phyloP scores from a whole-genome alignment of 202 grass and related monocot genomes.

The Carex sylvatica region DNA sequence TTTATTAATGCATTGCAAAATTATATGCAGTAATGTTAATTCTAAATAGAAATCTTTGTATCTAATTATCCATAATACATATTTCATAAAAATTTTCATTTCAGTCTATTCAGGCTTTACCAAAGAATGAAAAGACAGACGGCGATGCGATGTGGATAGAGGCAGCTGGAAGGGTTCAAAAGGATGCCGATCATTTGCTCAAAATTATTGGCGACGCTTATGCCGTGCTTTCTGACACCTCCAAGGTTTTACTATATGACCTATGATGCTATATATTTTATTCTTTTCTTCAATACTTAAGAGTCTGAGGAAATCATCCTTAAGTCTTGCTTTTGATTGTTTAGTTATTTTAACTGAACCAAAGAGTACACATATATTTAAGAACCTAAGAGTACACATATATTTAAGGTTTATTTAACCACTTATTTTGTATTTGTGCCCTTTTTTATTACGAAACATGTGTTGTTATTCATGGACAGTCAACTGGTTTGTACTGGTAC shows the following conservation, averaged over 20 bases:
- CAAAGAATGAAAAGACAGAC: conserved; percentile 62
- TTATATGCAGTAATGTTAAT: background rate
- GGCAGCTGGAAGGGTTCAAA: conserved; percentile 47
- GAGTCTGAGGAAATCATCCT: background rate
- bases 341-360: too few species aligned
- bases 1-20: background rate
- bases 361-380: too few species aligned
- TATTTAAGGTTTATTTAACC: conserved; percentile 49
- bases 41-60: background rate
- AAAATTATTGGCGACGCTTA: conserved; percentile 91
- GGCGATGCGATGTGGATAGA: conserved; percentile 43
- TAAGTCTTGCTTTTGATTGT: background rate
- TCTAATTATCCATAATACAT: background rate
- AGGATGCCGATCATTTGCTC: conserved; percentile 78
- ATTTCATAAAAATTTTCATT: conserved; percentile 32
- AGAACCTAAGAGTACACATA: too few species aligned
- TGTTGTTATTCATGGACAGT: background rate
- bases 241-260: conserved; percentile 38
- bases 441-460: background rate
- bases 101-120: conserved; percentile 63
- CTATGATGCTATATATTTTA: background rate
- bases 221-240: conserved; percentile 65
- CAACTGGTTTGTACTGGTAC: background rate
- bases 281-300: background rate
- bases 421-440: conserved; percentile 1